Conservation (phyloP, 257 asterid genomes). For the Solanum ossicruentum region DNA sequence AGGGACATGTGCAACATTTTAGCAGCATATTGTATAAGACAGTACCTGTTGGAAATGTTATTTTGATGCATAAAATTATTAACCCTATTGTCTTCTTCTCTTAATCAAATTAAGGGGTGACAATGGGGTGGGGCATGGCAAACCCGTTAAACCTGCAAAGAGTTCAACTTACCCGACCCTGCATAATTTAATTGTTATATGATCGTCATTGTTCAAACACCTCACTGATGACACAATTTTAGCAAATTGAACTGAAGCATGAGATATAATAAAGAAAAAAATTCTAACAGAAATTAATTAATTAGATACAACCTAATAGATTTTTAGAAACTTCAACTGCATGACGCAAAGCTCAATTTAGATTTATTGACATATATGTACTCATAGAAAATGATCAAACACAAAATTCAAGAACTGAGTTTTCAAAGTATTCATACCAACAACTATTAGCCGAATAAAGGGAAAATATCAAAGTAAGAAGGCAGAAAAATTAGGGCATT, state of each 20-base stretch:
- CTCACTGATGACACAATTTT: no score
- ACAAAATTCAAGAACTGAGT: neutral
- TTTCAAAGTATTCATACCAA: neutral
- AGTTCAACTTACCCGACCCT: neutral
- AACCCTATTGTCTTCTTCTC: conserved; percentile 27
- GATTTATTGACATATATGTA: neutral
- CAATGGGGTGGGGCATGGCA: neutral
- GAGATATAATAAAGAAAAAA: neutral
- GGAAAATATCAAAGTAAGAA: neutral
- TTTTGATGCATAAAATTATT: conserved; percentile 24
- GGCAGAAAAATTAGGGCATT: neutral
- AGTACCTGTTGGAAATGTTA: conserved; percentile 15
- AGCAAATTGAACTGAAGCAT: neutral
- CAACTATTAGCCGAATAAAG: neutral
- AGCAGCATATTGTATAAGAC: neutral
- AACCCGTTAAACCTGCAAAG: neutral
- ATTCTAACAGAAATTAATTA: neutral
- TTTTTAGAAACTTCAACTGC: neutral
- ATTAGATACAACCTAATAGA: neutral
- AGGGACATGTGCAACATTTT: conserved; percentile 9
- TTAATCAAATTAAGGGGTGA: neutral
- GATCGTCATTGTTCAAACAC: neutral
- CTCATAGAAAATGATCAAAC: neutral
- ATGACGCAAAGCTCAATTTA: neutral
- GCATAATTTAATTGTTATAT: neutral